phyloP scores from a whole-genome alignment of 192 early-diverging fungal genomes.

The Chytriomyces sp. region DNA sequence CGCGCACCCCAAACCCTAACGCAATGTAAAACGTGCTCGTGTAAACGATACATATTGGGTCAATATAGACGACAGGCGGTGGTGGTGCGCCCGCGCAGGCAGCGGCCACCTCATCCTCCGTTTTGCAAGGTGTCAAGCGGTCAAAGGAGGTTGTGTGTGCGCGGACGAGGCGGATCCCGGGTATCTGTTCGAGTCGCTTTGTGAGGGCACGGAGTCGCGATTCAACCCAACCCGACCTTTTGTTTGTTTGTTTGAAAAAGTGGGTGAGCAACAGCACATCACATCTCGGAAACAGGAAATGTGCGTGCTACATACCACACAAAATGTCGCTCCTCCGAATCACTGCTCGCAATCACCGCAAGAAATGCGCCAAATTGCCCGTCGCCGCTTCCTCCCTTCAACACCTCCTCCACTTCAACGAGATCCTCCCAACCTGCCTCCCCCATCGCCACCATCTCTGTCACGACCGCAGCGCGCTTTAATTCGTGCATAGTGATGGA shows the following conservation, averaged over 20 bases:
- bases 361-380: no score
- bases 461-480: constrained; percentile 72
- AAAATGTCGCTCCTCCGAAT: constrained; percentile 71
- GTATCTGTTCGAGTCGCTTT: constrained; percentile 73
- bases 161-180: constrained; percentile 73
- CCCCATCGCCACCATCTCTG: constrained; percentile 74
- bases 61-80: constrained; percentile 60
- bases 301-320: constrained; percentile 56
- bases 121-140: constrained; percentile 60
- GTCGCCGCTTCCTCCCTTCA: no score
- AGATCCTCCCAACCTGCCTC: constrained; percentile 78
- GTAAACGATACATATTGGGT: constrained; percentile 48
- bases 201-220: constrained; percentile 85
- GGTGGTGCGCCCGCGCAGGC: constrained; percentile 18
- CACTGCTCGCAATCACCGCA: constrained; percentile 84
- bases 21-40: constrained; percentile 91
- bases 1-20: constrained; percentile 66
- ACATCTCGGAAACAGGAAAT: background rate
- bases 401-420: no score
- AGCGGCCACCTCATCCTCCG: constrained; percentile 69
- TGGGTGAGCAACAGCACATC: background rate
- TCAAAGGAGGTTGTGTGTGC: constrained; percentile 88
- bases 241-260: no score
- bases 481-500: constrained; percentile 85
- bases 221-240: constrained; percentile 88